Evolutionary conservation across 495 filamentous ascomycete species (phyloP).

Genomic region (Penicillium salamii): DNA sequence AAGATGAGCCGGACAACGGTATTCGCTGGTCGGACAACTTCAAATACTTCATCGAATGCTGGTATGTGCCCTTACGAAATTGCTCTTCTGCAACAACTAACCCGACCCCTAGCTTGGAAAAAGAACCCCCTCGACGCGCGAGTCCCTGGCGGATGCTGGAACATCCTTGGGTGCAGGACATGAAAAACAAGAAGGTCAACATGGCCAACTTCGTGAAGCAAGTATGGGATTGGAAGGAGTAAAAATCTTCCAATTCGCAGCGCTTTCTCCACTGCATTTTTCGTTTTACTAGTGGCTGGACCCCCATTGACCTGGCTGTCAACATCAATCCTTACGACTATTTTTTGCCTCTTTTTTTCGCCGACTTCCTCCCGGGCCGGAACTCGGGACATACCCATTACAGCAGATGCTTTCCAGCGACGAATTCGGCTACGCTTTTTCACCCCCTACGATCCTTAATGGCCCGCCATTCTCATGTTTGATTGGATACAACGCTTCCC

Average conservation of each 20-base stretch:
- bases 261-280: constrained; percentile 14
- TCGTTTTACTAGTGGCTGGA: constrained; percentile 38
- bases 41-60: constrained; percentile 99
- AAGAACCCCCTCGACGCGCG: constrained; percentile 81
- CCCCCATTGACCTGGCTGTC: constrained; percentile 45
- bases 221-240: constrained; percentile 91
- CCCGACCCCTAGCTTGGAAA: constrained; percentile 68
- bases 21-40: constrained; percentile 95
- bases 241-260: constrained; percentile 6
- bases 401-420: constrained; percentile 20
- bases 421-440: constrained; percentile 19
- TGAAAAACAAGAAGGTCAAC: constrained; percentile 92
- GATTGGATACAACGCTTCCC: neutral
- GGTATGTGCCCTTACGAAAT: constrained; percentile 59
- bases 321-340: constrained; percentile 26
- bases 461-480: constrained; percentile 16
- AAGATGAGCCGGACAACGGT: constrained; percentile 77
- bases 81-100: constrained; percentile 2
- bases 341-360: constrained; percentile 15
- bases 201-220: constrained; percentile 89
- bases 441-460: constrained; percentile 25
- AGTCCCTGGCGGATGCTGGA: constrained; percentile 98
- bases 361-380: constrained; percentile 25
- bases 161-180: constrained; percentile 97
- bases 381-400: constrained; percentile 18